Conservation (phyloP, 2,329 filamentous ascomycete species). For the Monilinia laxa region DNA sequence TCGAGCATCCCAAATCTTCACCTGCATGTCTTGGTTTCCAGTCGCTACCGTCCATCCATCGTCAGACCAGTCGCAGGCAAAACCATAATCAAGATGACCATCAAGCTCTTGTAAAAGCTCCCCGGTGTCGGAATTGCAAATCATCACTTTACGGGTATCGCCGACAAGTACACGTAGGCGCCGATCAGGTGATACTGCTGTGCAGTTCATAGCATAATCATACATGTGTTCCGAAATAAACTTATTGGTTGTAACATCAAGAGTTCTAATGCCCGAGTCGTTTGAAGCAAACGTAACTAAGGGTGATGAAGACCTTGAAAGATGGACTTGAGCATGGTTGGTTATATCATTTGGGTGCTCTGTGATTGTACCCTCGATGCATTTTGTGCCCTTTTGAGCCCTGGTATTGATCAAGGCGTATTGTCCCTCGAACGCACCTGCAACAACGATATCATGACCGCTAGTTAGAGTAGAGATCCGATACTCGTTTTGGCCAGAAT, state of each 20-base stretch:
- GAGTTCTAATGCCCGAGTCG: conserved; percentile 56
- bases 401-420: conserved; percentile 42
- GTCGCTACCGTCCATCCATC: conserved; percentile 76
- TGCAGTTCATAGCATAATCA: conserved; percentile 67
- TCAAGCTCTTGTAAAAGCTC: conserved; percentile 55
- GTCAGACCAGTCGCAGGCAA: conserved; percentile 77
- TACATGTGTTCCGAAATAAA: conserved; percentile 58
- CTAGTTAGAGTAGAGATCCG: conserved; percentile 41
- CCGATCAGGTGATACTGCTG: conserved; percentile 68
- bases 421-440: conserved; percentile 44
- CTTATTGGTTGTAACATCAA: conserved; percentile 59
- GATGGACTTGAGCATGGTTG: conserved; percentile 62
- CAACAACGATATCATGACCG: conserved; percentile 42
- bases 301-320: conserved; percentile 53
- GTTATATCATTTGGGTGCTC: conserved; percentile 60
- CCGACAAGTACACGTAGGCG: conserved; percentile 72
- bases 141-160: conserved; percentile 63
- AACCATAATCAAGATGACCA: conserved; percentile 69
- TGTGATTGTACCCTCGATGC: conserved; percentile 44
- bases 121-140: conserved; percentile 68
- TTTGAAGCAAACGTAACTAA: conserved; percentile 63
- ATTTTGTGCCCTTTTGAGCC: conserved; percentile 35
- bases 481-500: conserved; percentile 30
- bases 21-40: conserved; percentile 70
- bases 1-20: conserved; percentile 76